Percentiles rank a stretch among this genome's conserved stretches.
Conservation (phyloP, 805 yeast genomes). For the Starmerella floris region DNA sequence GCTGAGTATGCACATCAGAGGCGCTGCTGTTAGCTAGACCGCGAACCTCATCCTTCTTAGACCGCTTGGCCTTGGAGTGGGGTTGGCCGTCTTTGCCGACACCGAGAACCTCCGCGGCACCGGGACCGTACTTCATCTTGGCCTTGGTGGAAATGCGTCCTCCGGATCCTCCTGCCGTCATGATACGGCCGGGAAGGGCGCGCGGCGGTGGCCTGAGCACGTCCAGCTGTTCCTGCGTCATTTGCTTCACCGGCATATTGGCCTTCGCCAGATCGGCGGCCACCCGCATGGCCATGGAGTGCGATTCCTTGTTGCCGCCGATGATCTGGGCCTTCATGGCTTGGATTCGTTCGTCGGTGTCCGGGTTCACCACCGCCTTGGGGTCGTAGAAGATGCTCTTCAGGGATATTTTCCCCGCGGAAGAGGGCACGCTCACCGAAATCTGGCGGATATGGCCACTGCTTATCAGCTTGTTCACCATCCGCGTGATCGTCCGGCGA, state of each 20-base stretch:
- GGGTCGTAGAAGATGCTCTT: slow-evolving; percentile 24
- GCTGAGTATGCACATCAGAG: neutral
- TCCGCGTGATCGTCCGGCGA: slow-evolving; percentile 40
- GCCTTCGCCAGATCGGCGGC: slow-evolving; percentile 11
- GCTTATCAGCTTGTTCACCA: slow-evolving; percentile 29
- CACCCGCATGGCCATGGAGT: slow-evolving; percentile 2
- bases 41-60: neutral
- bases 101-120: slow-evolving; percentile 16
- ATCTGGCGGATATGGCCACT: slow-evolving; percentile 27
- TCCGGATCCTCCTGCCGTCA: neutral
- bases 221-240: slow-evolving; percentile 10
- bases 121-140: slow-evolving; percentile 13
- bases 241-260: neutral
- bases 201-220: slow-evolving; percentile 1
- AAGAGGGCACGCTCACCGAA: slow-evolving; percentile 19
- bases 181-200: neutral
- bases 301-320: slow-evolving; percentile 6
- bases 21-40: neutral
- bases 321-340: slow-evolving; percentile 13
- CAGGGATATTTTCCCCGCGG: slow-evolving; percentile 15
- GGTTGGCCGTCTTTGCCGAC: slow-evolving; percentile 1
- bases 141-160: neutral
- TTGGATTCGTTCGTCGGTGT: slow-evolving; percentile 20
- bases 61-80: neutral
- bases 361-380: slow-evolving; percentile 14